Conservation (phyloP, 2,329 filamentous ascomycete species). For the Colletotrichum paranaense region DNA sequence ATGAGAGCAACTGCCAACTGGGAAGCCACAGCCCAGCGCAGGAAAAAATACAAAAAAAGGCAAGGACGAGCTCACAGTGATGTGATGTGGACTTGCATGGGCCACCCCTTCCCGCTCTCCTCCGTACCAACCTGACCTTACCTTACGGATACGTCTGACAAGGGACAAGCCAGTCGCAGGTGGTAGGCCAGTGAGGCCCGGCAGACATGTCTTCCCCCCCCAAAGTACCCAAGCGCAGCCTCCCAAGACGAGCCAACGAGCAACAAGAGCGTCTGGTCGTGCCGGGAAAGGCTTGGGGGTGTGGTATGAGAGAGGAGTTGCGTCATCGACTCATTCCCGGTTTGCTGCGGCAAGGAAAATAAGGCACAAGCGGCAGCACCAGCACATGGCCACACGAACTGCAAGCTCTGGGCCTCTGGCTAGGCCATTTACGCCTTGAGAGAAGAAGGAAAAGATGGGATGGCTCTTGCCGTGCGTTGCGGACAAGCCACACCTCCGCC, state of each 20-base stretch:
- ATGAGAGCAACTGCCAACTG: background rate
- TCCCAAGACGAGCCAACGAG: slow-evolving; percentile 5
- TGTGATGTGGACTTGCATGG: slow-evolving; percentile 38
- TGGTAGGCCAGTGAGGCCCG: slow-evolving; percentile 18
- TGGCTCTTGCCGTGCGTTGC: slow-evolving; percentile 26
- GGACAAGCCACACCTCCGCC: slow-evolving; percentile 28
- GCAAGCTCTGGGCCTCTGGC: background rate
- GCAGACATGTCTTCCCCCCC: background rate
- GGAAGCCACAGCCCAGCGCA: background rate
- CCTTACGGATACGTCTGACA: slow-evolving; percentile 25
- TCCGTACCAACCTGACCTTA: slow-evolving; percentile 6
- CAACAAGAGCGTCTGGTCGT: slow-evolving; percentile 1
- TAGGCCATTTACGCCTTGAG: slow-evolving; percentile 7
- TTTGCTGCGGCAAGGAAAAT: slow-evolving; percentile 34
- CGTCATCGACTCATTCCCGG: slow-evolving; percentile 37
- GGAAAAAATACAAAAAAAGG: background rate
- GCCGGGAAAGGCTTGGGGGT: slow-evolving; percentile 26
- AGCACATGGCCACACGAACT: background rate
- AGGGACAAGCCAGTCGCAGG: slow-evolving; percentile 32
- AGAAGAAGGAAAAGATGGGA: slow-evolving; percentile 3
- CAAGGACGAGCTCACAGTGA: slow-evolving; percentile 34
- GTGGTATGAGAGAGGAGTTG: slow-evolving; percentile 29
- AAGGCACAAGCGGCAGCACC: slow-evolving; percentile 8
- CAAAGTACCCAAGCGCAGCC: slow-evolving; percentile 31
- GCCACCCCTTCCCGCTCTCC: slow-evolving; percentile 28